A percentile compares a stretch with the other conserved stretches of the same genome.
phyloP scores from a whole-genome alignment of 345 rosid species.

The Euphorbia peplus region DNA sequence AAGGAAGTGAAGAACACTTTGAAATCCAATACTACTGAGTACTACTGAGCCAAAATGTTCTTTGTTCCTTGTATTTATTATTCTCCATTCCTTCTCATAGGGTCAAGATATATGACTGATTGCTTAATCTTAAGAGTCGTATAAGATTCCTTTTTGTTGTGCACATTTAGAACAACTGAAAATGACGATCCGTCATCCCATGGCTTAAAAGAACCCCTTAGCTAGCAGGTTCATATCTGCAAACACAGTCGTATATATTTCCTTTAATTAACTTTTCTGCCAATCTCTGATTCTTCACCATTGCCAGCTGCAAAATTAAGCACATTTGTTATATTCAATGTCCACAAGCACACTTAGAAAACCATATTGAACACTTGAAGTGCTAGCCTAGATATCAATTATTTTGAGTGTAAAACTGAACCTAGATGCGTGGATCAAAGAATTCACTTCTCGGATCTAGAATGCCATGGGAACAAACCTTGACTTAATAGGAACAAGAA shows the following conservation, averaged over 20 bases:
- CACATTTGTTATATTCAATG: background rate
- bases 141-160: background rate
- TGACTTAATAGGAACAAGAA: background rate
- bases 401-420: background rate
- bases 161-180: background rate
- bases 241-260: constrained; percentile 84
- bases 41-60: background rate
- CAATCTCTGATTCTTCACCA: constrained; percentile 98
- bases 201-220: constrained; percentile 6
- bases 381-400: background rate
- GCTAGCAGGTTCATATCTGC: constrained; percentile 73
- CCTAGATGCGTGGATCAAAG: too few relatives aligned
- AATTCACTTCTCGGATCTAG: background rate
- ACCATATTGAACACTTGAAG: background rate
- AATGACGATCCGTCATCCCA: background rate
- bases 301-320: constrained; percentile 70
- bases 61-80: background rate
- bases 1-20: background rate
- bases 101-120: too few relatives aligned
- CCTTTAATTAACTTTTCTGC: constrained; percentile 85
- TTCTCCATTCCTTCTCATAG: background rate
- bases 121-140: background rate
- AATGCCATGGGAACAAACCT: background rate
- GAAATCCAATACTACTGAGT: background rate
- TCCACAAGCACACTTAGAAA: background rate